phyloP scores from a whole-genome alignment of 2,329 filamentous ascomycete genomes.

The Aspergillus tanneri region DNA sequence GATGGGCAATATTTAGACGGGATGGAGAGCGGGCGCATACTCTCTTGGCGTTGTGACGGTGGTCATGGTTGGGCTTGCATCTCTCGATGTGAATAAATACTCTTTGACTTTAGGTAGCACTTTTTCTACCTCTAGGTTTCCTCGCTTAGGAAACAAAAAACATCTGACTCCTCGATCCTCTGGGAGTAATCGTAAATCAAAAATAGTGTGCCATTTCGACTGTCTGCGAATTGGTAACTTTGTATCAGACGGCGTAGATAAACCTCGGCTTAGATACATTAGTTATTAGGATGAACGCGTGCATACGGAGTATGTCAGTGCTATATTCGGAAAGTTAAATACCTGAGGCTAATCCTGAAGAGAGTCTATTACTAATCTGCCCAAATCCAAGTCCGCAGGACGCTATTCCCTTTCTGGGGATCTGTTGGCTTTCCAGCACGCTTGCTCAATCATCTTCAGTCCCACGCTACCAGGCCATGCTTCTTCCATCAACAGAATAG shows the following conservation, averaged over 20 bases:
- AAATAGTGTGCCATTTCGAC: too few relatives aligned
- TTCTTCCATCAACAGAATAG: conserved; percentile 15
- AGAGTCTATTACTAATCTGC: too few relatives aligned
- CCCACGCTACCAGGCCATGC: conserved; percentile 13
- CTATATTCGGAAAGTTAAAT: too few relatives aligned
- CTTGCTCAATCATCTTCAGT: conserved; percentile 11
- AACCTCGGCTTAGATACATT: too few relatives aligned
- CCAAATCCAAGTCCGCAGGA: too few relatives aligned
- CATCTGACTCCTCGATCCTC: too few relatives aligned
- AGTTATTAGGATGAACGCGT: too few relatives aligned
- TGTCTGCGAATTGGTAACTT: too few relatives aligned
- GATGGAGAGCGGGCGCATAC: conserved; percentile 28
- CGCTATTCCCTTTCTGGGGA: conserved; percentile 11
- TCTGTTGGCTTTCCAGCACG: conserved; percentile 3
- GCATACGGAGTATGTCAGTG: too few relatives aligned
- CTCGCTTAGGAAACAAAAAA: neutral
- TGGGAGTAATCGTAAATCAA: too few relatives aligned
- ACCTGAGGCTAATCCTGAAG: too few relatives aligned
- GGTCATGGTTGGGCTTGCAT: conserved; percentile 24
- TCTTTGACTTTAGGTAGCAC: conserved; percentile 9
- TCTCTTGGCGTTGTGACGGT: conserved; percentile 26
- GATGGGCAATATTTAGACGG: conserved; percentile 30
- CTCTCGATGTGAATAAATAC: conserved; percentile 22
- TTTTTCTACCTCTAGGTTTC: conserved; percentile 7
- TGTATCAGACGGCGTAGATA: conserved; percentile 5